Evolutionary conservation across 2,329 filamentous ascomycete genomes (phyloP), one percentile per base, ranked within the genome.

Genomic region (Colletotrichum magnum): DNA sequence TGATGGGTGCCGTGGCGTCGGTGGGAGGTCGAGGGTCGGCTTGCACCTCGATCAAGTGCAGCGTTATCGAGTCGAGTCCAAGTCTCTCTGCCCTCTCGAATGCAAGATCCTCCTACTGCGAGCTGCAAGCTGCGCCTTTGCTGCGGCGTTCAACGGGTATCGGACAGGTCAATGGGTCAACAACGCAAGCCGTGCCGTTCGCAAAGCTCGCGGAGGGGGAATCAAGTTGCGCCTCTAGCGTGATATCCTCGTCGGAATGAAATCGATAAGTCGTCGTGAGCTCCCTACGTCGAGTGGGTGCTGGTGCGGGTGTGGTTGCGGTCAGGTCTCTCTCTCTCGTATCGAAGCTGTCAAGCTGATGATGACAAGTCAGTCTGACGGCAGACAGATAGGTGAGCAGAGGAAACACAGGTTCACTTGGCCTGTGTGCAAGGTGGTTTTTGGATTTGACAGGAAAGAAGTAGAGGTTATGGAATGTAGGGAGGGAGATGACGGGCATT

Each of bases 401-500:
- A 51, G 50, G 21, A 12, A 63, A 63, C 64, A 54, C 21, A 24
- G 3, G 52, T 21, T 52, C 26, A 41, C 56, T 65, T 60, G 62
- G 50, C 66, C 50, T 60, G 58, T 70, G 58, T 70, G 58, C 45
- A 65, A 68, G 60, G 26, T 58, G 57, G 47, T 69, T 69, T 61
- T 56, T 58, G 57, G 47, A 65, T 69, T 62, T 56, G 69, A 66
- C 65, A 60, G 69, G 66, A 59, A 10, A 67, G 66, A 62, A 48
- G 53, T 58, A 63, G 52, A 53, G 41, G 52, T 62, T 68, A 63
- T 70, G 68, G 68, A 69, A 69, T 70, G 67, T 65, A 71, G 68
- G 68, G 68, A 67, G 68, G 32, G 68, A 70, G 68, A 71, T 65
- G 69, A 68, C 52, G 69, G 67, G 61, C 43, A 68, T 65, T 65